phyloP scores from a whole-genome alignment of 768 basidiomycete species.

The Russula sp. region DNA sequence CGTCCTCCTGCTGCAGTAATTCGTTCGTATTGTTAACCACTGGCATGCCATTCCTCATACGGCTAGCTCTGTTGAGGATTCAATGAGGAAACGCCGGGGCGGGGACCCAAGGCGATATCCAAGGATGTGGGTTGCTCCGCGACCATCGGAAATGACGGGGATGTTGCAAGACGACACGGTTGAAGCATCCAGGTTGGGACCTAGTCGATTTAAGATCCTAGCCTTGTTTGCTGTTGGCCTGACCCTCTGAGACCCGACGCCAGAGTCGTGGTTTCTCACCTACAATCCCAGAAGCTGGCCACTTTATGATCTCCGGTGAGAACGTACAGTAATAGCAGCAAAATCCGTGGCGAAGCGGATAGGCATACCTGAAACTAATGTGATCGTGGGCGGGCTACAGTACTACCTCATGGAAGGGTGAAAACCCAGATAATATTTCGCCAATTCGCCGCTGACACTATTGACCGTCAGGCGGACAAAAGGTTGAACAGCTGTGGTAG shows the following conservation, averaged over 20 bases:
- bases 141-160: slow-evolving; percentile 69
- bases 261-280: slow-evolving; percentile 42
- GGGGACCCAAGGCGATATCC: slow-evolving; percentile 54
- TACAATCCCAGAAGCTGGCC: slow-evolving; percentile 48
- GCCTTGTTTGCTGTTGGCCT: slow-evolving; percentile 53
- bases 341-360: slow-evolving; percentile 60
- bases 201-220: slow-evolving; percentile 31
- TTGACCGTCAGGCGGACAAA: slow-evolving; percentile 43
- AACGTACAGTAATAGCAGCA: slow-evolving; percentile 51
- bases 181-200: not conserved
- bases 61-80: slow-evolving; percentile 40
- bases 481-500: slow-evolving; percentile 35
- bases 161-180: slow-evolving; percentile 30
- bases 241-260: slow-evolving; percentile 63
- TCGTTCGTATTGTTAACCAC: slow-evolving; percentile 39
- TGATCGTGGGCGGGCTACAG: slow-evolving; percentile 68
- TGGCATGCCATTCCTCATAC: slow-evolving; percentile 28
- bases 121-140: slow-evolving; percentile 36
- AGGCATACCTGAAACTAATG: slow-evolving; percentile 59
- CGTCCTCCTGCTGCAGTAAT: slow-evolving; percentile 65
- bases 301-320: slow-evolving; percentile 85
- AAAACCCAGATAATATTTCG: slow-evolving; percentile 5
- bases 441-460: slow-evolving; percentile 7
- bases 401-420: slow-evolving; percentile 67
- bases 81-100: slow-evolving; percentile 64